Base-by-base conservation (phyloP, 192 early-diverging fungal species). In the Podila epicladia region DNA sequence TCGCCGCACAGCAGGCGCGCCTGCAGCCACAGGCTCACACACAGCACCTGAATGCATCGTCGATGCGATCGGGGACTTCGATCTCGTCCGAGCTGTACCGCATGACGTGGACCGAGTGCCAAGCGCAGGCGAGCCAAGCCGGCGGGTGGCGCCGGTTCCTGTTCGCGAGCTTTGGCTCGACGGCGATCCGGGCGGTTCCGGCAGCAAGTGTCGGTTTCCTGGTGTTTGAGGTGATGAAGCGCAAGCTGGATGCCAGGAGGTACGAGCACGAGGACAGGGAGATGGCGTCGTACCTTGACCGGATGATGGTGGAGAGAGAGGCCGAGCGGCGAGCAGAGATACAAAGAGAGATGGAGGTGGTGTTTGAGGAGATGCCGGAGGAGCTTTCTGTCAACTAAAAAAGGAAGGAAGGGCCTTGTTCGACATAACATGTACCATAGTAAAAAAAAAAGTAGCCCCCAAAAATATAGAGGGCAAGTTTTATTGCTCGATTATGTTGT, bases 171-270 rank as follows among this genome's bases (percentile, higher is more conserved):
- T 91, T 91, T 68, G 84, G 73, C 1, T 71, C 66, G 17, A 89
- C 87, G 1, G 78, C 87, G 4, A 64, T 89, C 19, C 82, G 85
- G 31, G 86, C 84, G 0, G 73, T 90, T 2, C 90, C 90, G 2
- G 90, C 90, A 0, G 89, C 90, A 20, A 87, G 87, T 71, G 69
- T 91, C 1, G 90, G 90, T 29, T 91, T 91, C 57, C 50, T 91
- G 48, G 88, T 89, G 24, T 91, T 91, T 84, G 90, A 91, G 74
- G 32, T 91, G 59, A 87, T 90, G 64, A 90, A 90, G 53, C 74
- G 85, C 22, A 85, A 87, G 63, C 58, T 90, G 60, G 87, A 90
- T 73, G 75, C 74, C 32, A 63, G 84, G 70, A 71, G 73, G 51
- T 82, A 86, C 24, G 76, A 79, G 58, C 49, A 31, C 2, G 72